These are phyloP conservation scores for Caulochytrium protostelioides DNA, from an alignment of 371 early-diverging fungal genomes.

Conservation along the genomic window DNA sequence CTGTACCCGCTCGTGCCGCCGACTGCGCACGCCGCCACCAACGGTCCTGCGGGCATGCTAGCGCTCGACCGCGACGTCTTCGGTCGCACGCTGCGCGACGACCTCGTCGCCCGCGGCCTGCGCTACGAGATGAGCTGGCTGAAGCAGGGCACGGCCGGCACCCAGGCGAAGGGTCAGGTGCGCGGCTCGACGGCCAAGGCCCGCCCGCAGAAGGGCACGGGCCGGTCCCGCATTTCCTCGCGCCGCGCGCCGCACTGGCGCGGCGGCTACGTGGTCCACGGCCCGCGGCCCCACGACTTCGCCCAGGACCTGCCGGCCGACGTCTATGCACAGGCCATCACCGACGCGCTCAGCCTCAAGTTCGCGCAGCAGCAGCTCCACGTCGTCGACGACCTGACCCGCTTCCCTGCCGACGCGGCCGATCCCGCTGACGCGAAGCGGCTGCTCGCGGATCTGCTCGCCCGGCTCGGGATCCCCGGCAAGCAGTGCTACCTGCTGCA, in stretches of 20 bases:
- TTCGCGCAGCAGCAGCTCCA: constrained; percentile 69
- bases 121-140: constrained; percentile 26
- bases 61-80: constrained; percentile 55
- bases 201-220: constrained; percentile 79
- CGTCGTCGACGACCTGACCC: constrained; percentile 49
- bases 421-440: constrained; percentile 14
- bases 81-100: constrained; percentile 43
- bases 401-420: constrained; percentile 30
- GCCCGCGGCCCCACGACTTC: constrained; percentile 66
- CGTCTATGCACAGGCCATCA: constrained; percentile 59
- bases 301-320: constrained; percentile 60
- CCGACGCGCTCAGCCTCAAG: constrained; percentile 68
- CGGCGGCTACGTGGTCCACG: constrained; percentile 78
- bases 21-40: no score
- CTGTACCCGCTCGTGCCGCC: constrained; percentile 59
- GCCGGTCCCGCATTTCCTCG: constrained; percentile 71
- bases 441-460: constrained; percentile 28
- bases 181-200: constrained; percentile 56
- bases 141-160: constrained; percentile 56
- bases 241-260: constrained; percentile 64
- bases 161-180: constrained; percentile 62
- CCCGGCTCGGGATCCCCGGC: constrained; percentile 22
- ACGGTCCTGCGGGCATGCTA: constrained; percentile 46
- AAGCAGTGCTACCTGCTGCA: constrained; percentile 12
- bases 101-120: constrained; percentile 56